Conservation (phyloP, 805 yeast species). For the Lachancea waltii region DNA sequence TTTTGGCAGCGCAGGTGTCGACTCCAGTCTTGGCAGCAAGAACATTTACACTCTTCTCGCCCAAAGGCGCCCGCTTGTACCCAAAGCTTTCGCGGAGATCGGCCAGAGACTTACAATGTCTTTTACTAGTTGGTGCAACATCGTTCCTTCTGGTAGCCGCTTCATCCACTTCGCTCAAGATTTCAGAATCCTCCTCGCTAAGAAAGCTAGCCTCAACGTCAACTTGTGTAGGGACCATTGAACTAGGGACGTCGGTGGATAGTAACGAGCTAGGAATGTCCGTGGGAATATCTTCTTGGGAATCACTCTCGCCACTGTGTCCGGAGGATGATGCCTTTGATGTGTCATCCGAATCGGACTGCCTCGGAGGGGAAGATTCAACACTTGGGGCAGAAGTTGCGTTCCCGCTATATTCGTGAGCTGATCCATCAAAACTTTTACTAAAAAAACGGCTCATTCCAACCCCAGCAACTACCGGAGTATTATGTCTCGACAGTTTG, state of each 20-base stretch:
- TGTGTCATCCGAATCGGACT: no score
- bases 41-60: conserved; percentile 1
- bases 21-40: no score
- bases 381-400: background rate
- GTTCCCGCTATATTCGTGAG: background rate
- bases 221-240: conserved; percentile 6
- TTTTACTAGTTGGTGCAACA: conserved; percentile 1
- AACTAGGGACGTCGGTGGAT: conserved; percentile 15
- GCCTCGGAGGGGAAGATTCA: no score
- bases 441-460: background rate
- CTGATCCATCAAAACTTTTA: conserved; percentile 1
- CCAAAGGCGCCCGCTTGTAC: conserved; percentile 5
- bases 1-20: no score
- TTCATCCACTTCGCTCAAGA: conserved; percentile 16
- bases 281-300: conserved; percentile 18
- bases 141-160: background rate
- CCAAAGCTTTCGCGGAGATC: conserved; percentile 6
- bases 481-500: conserved; percentile 11
- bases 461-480: conserved; percentile 3
- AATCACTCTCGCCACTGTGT: conserved; percentile 1
- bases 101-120: conserved; percentile 7
- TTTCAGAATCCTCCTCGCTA: conserved; percentile 16
- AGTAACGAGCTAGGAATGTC: conserved; percentile 26
- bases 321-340: no score
- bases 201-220: conserved; percentile 3